Conservation (phyloP, 129 eudicot genomes). For the Pulicaria dysenterica region DNA sequence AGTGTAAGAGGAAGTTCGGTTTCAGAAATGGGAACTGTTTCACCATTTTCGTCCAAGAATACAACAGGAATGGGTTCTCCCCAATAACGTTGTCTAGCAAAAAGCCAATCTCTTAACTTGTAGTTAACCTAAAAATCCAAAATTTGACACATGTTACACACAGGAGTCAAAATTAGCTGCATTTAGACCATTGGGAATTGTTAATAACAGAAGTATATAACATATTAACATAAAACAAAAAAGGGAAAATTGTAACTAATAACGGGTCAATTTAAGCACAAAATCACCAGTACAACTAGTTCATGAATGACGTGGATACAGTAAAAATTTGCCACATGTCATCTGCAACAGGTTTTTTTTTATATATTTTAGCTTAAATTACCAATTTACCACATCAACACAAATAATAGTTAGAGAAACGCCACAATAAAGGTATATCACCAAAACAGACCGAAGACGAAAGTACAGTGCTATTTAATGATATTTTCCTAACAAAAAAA, state of each 20-base stretch:
- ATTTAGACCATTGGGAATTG: background rate
- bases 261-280: too few relatives aligned
- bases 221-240: conserved; percentile 13
- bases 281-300: too few relatives aligned
- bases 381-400: too few relatives aligned
- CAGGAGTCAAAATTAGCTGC: background rate
- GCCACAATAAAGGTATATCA: too few relatives aligned
- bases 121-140: conserved; percentile 65
- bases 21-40: conserved; percentile 78
- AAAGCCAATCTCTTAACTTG: conserved; percentile 97
- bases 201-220: conserved; percentile 5
- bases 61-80: conserved; percentile 98
- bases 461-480: too few relatives aligned
- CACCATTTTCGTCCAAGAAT: conserved; percentile 65
- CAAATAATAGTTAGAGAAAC: too few relatives aligned
- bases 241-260: background rate
- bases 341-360: too few relatives aligned
- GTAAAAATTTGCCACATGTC: too few relatives aligned
- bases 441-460: too few relatives aligned
- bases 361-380: too few relatives aligned
- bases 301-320: too few relatives aligned
- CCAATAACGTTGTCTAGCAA: conserved; percentile 98
- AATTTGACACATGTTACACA: conserved; percentile 7
- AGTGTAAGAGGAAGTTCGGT: conserved; percentile 87
- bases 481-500: background rate